These are phyloP conservation scores for Trametes hirsuta DNA, from an alignment of 1,284 basidiomycete species.

Conservation along the genomic window DNA sequence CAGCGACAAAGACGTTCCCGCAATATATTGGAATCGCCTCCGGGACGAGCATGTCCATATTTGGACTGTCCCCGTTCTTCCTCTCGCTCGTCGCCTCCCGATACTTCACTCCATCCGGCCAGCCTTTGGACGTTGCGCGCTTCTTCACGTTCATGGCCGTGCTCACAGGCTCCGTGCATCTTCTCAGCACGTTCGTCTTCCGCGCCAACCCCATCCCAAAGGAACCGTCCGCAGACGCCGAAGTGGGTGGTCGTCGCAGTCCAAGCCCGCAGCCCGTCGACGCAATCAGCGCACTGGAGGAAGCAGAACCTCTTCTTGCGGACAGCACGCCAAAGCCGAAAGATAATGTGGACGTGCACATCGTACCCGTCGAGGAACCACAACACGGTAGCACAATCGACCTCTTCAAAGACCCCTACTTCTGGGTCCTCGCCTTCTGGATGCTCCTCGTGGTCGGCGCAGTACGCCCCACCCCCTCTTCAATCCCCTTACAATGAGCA, in stretches of 20 bases:
- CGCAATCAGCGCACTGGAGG: neutral
- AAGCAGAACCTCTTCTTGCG: slow-evolving; percentile 13
- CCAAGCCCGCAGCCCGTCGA: neutral
- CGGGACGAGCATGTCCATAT: slow-evolving; percentile 69
- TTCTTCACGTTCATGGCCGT: slow-evolving; percentile 64
- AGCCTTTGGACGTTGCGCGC: slow-evolving; percentile 55
- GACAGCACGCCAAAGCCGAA: slow-evolving; percentile 23
- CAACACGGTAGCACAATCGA: slow-evolving; percentile 43
- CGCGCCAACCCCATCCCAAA: slow-evolving; percentile 17
- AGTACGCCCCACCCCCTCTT: slow-evolving; percentile 51
- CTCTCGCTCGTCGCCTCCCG: slow-evolving; percentile 65
- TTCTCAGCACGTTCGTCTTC: slow-evolving; percentile 46
- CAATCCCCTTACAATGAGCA: neutral
- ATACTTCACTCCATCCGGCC: slow-evolving; percentile 54
- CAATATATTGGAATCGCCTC: slow-evolving; percentile 65
- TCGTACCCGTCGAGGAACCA: slow-evolving; percentile 32
- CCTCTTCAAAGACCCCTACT: slow-evolving; percentile 57
- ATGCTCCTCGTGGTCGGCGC: slow-evolving; percentile 60
- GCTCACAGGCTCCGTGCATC: slow-evolving; percentile 54
- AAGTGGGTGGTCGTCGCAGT: neutral
- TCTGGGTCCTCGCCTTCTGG: slow-evolving; percentile 56
- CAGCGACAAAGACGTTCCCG: slow-evolving; percentile 73
- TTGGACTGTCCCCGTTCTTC: slow-evolving; percentile 76
- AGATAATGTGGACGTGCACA: slow-evolving; percentile 34
- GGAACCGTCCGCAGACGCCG: neutral